These are phyloP conservation scores for Mycena kentingensis DNA, from an alignment of 768 basidiomycete species.

Conservation along the genomic window DNA sequence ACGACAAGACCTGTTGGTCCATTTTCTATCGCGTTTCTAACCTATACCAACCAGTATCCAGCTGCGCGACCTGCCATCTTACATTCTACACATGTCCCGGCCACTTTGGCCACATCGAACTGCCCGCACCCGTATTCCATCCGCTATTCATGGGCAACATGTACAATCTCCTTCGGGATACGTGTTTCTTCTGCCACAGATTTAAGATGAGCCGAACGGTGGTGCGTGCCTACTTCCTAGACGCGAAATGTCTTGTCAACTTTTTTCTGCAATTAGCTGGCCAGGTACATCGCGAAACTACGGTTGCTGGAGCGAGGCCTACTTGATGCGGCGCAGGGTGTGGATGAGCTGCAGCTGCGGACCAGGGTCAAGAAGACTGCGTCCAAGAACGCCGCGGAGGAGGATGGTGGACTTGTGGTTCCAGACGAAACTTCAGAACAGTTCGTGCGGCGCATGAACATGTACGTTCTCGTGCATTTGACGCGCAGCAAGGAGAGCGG, in stretches of 20 bases:
- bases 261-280: slow-evolving; percentile 56
- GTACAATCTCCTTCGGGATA: slow-evolving; percentile 82
- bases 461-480: slow-evolving; percentile 65
- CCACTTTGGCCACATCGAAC: slow-evolving; percentile 97
- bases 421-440: slow-evolving; percentile 60
- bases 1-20: slow-evolving; percentile 84
- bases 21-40: slow-evolving; percentile 4
- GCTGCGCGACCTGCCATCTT: slow-evolving; percentile 91
- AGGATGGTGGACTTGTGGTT: slow-evolving; percentile 42
- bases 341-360: slow-evolving; percentile 67
- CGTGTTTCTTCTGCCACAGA: slow-evolving; percentile 92
- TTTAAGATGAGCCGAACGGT: slow-evolving; percentile 80
- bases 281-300: slow-evolving; percentile 84
- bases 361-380: slow-evolving; percentile 34
- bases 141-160: slow-evolving; percentile 93
- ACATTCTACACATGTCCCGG: slow-evolving; percentile 96
- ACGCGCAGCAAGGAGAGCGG: slow-evolving; percentile 51
- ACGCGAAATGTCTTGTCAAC: slow-evolving; percentile 6
- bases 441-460: slow-evolving; percentile 62
- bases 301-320: slow-evolving; percentile 88
- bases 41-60: slow-evolving; percentile 35
- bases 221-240: slow-evolving; percentile 41
- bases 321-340: slow-evolving; percentile 72
- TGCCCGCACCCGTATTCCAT: slow-evolving; percentile 94
- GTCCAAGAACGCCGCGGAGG: slow-evolving; percentile 31